These are phyloP conservation scores for Nannochloropsis oceanica DNA, from an alignment of 108 stramenopile species.

Conservation along the genomic window DNA sequence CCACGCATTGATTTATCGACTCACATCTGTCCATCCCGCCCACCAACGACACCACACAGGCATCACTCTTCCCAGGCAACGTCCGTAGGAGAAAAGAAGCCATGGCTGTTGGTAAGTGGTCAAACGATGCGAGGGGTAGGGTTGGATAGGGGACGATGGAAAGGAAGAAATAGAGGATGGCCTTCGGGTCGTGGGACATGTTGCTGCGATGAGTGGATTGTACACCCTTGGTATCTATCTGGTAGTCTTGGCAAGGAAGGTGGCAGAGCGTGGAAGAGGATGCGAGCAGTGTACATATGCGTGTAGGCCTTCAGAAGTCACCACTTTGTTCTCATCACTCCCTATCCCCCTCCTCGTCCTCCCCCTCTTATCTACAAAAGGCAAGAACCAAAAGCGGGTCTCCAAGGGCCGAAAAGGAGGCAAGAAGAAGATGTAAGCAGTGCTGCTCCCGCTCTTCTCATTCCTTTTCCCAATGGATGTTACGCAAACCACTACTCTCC, in stretches of 20 bases:
- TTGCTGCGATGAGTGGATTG: too few relatives aligned
- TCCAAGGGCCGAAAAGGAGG: slow-evolving; percentile 58
- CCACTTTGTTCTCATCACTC: too few relatives aligned
- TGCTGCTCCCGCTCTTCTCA: neutral
- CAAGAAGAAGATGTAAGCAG: slow-evolving; percentile 51
- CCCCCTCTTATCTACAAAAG: neutral
- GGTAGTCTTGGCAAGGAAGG: too few relatives aligned
- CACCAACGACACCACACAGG: neutral
- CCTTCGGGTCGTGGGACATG: too few relatives aligned
- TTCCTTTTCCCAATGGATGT: neutral
- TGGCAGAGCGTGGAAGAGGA: too few relatives aligned
- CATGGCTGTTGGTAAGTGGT: neutral
- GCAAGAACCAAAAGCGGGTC: slow-evolving; percentile 84
- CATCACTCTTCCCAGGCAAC: neutral
- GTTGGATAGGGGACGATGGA: neutral
- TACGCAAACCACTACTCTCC: neutral
- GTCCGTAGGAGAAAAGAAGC: neutral
- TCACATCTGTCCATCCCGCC: neutral
- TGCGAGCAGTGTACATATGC: too few relatives aligned
- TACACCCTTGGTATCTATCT: too few relatives aligned
- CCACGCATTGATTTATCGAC: neutral
- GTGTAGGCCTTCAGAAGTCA: too few relatives aligned
- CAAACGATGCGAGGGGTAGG: neutral
- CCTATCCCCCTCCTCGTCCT: too few relatives aligned
- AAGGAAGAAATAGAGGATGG: too few relatives aligned